phyloP scores from a whole-genome alignment of 305 asterid species.

The Rubia balearica region DNA sequence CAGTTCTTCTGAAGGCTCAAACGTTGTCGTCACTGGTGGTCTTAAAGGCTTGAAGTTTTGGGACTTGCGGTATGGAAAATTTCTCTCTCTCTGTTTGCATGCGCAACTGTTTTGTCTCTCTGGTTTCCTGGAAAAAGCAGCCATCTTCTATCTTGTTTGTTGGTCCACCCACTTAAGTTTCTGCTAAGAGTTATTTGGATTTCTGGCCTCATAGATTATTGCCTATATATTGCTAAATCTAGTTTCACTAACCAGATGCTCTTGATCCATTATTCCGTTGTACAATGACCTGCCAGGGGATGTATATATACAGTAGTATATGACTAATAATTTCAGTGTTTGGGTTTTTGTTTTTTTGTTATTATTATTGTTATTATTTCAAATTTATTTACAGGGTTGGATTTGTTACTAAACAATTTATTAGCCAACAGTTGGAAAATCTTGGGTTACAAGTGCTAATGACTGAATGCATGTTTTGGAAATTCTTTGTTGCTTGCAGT shows the following conservation, averaged over 20 bases:
- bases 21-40: constrained; percentile 60
- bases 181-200: background rate
- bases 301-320: background rate
- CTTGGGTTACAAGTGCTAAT: background rate
- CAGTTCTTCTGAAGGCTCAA: constrained; percentile 60
- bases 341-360: background rate
- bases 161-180: background rate
- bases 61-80: constrained; percentile 71
- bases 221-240: background rate
- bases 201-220: background rate
- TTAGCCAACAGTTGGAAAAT: background rate
- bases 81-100: constrained; percentile 8
- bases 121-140: background rate
- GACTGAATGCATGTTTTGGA: background rate
- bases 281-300: background rate
- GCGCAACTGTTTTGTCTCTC: background rate
- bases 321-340: no score
- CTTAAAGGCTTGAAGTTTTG: constrained; percentile 77
- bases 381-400: background rate
- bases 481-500: constrained; percentile 32
- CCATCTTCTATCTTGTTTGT: background rate
- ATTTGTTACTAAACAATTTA: background rate
- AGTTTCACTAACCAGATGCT: background rate
- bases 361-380: background rate
- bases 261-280: background rate